phyloP scores from a whole-genome alignment of 1,284 basidiomycete genomes.

The Pyrrhoderma noxium region DNA sequence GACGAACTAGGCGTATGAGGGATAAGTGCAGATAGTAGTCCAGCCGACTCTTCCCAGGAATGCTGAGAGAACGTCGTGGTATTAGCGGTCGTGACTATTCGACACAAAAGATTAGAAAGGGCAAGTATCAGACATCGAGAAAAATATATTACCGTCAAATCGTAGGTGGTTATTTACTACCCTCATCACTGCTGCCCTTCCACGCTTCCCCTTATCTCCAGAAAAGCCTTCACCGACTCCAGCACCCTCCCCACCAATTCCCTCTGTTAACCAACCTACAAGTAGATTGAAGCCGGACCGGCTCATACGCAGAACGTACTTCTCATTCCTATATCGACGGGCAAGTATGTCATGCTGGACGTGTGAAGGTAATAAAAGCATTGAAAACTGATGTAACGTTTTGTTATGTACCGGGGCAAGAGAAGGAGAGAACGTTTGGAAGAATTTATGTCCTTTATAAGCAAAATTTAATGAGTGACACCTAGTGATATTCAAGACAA shows the following conservation, averaged over 20 bases:
- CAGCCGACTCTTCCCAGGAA: constrained; percentile 78
- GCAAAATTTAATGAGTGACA: background rate
- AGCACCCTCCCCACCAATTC: constrained; percentile 77
- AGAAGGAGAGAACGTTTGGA: constrained; percentile 61
- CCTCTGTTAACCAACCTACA: constrained; percentile 94
- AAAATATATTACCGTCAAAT: constrained; percentile 69
- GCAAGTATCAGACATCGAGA: constrained; percentile 5
- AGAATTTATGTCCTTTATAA: constrained; percentile 70
- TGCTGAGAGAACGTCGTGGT: constrained; percentile 46
- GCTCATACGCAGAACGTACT: constrained; percentile 88
- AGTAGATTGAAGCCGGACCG: constrained; percentile 88
- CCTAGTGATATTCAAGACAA: background rate
- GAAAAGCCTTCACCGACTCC: constrained; percentile 79
- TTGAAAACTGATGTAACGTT: constrained; percentile 76
- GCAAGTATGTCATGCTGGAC: constrained; percentile 80
- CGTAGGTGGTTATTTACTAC: constrained; percentile 92
- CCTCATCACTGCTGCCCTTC: constrained; percentile 79
- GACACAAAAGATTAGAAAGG: constrained; percentile 18
- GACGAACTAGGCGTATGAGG: constrained; percentile 47
- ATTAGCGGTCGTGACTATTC: constrained; percentile 61
- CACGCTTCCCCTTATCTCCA: constrained; percentile 73
- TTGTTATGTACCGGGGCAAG: constrained; percentile 65
- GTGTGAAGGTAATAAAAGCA: constrained; percentile 78
- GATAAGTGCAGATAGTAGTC: constrained; percentile 70
- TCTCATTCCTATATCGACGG: constrained; percentile 82